Evolutionary conservation across 106 monocot genomes (phyloP).

Genomic region (Dioscorea zingiberensis): DNA sequence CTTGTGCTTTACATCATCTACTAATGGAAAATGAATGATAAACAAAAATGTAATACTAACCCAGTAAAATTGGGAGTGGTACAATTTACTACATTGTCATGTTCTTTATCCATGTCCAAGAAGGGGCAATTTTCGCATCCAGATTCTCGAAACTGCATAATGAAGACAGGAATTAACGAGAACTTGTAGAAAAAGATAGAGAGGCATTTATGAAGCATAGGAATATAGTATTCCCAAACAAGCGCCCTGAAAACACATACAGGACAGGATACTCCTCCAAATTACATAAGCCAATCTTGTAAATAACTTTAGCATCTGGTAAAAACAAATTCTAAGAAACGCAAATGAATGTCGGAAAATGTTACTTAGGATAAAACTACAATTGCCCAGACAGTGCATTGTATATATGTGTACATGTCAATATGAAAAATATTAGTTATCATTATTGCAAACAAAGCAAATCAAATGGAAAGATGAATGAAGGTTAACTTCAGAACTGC

Average conservation of each 20-base stretch:
- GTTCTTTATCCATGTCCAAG: constrained; percentile 88
- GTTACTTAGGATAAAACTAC: too few relatives aligned
- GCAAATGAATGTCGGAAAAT: too few relatives aligned
- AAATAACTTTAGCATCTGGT: not conserved
- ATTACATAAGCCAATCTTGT: not conserved
- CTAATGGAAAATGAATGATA: not conserved
- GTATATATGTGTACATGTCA: too few relatives aligned
- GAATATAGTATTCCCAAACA: not conserved
- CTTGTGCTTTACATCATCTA: not conserved
- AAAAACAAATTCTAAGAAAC: too few relatives aligned
- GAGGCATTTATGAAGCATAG: not conserved
- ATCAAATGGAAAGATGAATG: too few relatives aligned
- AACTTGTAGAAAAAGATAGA: not conserved
- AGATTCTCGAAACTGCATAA: constrained; percentile 77
- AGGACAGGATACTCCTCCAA: not conserved
- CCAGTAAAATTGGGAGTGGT: constrained; percentile 97
- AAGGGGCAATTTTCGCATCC: constrained; percentile 99
- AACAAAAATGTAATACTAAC: constrained; percentile 21
- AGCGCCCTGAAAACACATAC: not conserved
- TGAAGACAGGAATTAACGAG: not conserved
- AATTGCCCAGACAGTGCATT: too few relatives aligned
- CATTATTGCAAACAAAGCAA: too few relatives aligned
- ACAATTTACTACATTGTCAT: constrained; percentile 85
- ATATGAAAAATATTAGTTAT: too few relatives aligned
- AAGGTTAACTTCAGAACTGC: too few relatives aligned